Base-by-base conservation (phyloP, 805 yeast genomes). In the Candida ortonii region DNA sequence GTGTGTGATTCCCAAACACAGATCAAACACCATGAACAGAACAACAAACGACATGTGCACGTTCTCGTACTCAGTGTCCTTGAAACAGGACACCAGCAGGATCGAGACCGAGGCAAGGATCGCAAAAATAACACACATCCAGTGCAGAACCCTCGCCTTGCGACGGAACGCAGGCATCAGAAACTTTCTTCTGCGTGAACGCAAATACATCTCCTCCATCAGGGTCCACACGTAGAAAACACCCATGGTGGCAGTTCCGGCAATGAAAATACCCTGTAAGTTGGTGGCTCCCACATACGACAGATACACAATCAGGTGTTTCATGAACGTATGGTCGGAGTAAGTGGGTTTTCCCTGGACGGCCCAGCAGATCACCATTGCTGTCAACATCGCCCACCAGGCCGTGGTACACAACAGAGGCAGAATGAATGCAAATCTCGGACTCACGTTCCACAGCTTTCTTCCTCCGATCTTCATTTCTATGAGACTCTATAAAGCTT, bases 381-480 rank as follows among this genome's bases (percentile, higher is more conserved):
- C 85, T 4, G 82, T 78, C 8, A 89, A 72, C 96, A 87, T 85
- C 3, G 84, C 95, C 78, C 88, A 84, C 97, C 97, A 89, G 11
- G 78, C 80, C 2, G 78, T 58, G 33, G 76, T 62, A 2, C 86
- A 73, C 2, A 78, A 50, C 26, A 87, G 59, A 3, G 96, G 96
- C 22, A 88, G 36, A 3, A 58, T 22, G 46, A 57, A 57, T 3
- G 61, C 52, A 36, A 39, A 38, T 22, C 42, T 38, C 11, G 61
- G 62, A 29, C 41, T 44, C 7, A 57, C 42, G 18, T 57, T 54
- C 5, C 54, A 55, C 9, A 54, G 34, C 24, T 43, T 47, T 18
- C 20, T 22, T n/a, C 30, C 26, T 16, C 22, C 19, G 22, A 30
- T 25, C 24, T 23, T 18, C 39, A 36, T 31, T 3, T 13, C 23